These are phyloP conservation scores for Botrytis fabae DNA, from an alignment of 2,329 filamentous ascomycete species.

Conservation along the genomic window DNA sequence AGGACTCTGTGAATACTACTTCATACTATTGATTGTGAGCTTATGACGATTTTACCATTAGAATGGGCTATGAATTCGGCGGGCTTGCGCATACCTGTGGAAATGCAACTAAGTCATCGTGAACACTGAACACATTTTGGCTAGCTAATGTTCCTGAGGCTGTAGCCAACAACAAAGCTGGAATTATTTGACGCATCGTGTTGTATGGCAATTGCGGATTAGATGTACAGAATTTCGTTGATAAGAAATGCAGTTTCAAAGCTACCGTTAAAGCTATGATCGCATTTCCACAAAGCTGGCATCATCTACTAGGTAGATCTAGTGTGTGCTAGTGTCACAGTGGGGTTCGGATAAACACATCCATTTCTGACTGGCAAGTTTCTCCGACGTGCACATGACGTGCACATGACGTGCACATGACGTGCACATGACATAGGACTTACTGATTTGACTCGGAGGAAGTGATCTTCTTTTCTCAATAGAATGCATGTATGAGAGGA, in stretches of 20 bases:
- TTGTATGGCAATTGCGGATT: constrained; percentile 36
- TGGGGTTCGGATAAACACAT: not conserved
- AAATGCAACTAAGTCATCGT: constrained; percentile 71
- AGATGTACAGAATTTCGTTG: constrained; percentile 17
- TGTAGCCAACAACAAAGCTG: constrained; percentile 37
- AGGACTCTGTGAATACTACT: constrained; percentile 61
- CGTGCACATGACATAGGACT: not conserved
- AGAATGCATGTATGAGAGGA: not conserved
- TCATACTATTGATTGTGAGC: constrained; percentile 54
- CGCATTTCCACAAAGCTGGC: constrained; percentile 22
- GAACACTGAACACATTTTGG: constrained; percentile 65
- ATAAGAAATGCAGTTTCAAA: not conserved
- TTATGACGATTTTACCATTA: not conserved
- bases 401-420: not conserved
- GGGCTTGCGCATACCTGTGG: constrained; percentile 56
- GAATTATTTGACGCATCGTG: constrained; percentile 39
- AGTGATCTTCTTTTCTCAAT: not conserved
- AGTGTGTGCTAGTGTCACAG: not conserved
- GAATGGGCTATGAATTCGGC: not conserved
- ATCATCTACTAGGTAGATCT: constrained; percentile 8
- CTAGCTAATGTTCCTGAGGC: constrained; percentile 48
- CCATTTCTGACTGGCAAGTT: not conserved
- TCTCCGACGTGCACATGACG: not conserved
- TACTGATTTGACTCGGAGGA: not conserved
- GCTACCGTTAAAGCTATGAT: not conserved